Conservation (phyloP, 805 yeast genomes). For the Starmerella floris region DNA sequence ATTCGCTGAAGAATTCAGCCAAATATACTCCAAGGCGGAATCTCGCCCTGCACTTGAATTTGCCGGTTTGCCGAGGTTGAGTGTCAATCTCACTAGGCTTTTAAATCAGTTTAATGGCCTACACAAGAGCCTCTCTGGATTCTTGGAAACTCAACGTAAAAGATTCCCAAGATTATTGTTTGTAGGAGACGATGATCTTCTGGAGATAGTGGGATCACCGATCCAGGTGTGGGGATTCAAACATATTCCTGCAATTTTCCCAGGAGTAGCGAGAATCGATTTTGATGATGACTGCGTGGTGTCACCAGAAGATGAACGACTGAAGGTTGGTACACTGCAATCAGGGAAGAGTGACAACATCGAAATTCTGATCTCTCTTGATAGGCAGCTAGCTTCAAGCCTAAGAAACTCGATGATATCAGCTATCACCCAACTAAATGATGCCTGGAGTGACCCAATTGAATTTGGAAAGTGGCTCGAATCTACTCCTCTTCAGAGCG, state of each 20-base stretch:
- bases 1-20: constrained; percentile 31
- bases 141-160: constrained; percentile 65
- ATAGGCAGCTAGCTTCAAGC: constrained; percentile 38
- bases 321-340: constrained; percentile 32
- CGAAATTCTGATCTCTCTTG: constrained; percentile 53
- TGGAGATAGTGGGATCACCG: constrained; percentile 57
- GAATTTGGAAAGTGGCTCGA: constrained; percentile 29
- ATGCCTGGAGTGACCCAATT: constrained; percentile 13
- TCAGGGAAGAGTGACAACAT: constrained; percentile 34
- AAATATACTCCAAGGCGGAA: constrained; percentile 31
- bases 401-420: constrained; percentile 30
- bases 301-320: constrained; percentile 55
- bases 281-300: constrained; percentile 30
- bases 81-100: constrained; percentile 35
- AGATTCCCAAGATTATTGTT: constrained; percentile 72
- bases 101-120: constrained; percentile 45
- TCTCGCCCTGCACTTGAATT: constrained; percentile 41
- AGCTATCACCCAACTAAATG: constrained; percentile 25
- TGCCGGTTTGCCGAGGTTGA: constrained; percentile 38
- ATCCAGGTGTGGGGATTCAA: constrained; percentile 30
- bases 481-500: constrained; percentile 41
- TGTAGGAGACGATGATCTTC: constrained; percentile 77
- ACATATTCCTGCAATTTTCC: constrained; percentile 8
- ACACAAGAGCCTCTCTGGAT: constrained; percentile 56
- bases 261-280: constrained; percentile 16